These are phyloP conservation scores for Phytophthora meadii DNA, from an alignment of 352 stramenopile genomes.

Conservation along the genomic window DNA sequence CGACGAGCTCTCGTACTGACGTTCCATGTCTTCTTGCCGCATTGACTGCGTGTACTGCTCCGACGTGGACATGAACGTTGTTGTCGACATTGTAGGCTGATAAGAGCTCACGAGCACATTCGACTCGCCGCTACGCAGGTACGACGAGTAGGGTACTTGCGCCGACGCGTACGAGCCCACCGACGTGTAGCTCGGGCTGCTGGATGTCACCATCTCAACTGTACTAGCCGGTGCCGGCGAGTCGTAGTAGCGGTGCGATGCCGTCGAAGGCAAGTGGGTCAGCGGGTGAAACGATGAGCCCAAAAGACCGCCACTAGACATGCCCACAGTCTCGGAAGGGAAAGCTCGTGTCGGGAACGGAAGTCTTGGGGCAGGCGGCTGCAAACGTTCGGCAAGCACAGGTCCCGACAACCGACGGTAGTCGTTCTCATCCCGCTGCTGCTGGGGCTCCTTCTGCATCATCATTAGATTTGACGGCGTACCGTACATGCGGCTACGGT, in stretches of 20 bases:
- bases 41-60: slow-evolving; percentile 41
- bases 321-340: slow-evolving; percentile 52
- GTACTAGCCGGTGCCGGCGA: slow-evolving; percentile 11
- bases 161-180: slow-evolving; percentile 23
- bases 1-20: slow-evolving; percentile 43
- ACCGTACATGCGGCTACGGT: slow-evolving; percentile 38
- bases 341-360: slow-evolving; percentile 69
- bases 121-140: slow-evolving; percentile 40
- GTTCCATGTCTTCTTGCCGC: slow-evolving; percentile 37
- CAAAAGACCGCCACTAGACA: slow-evolving; percentile 29
- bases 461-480: slow-evolving; percentile 25
- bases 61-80: slow-evolving; percentile 35
- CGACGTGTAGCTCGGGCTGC: slow-evolving; percentile 21
- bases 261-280: slow-evolving; percentile 31
- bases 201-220: slow-evolving; percentile 30
- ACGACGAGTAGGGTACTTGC: slow-evolving; percentile 47
- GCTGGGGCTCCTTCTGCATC: slow-evolving; percentile 35
- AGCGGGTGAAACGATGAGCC: slow-evolving; percentile 51
- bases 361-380: slow-evolving; percentile 35
- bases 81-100: slow-evolving; percentile 31
- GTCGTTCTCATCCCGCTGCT: slow-evolving; percentile 43
- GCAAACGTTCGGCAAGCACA: slow-evolving; percentile 23
- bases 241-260: slow-evolving; percentile 49
- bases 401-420: slow-evolving; percentile 16
- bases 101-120: slow-evolving; percentile 44